Conservation (phyloP, 768 basidiomycete species). For the Russula virescens region DNA sequence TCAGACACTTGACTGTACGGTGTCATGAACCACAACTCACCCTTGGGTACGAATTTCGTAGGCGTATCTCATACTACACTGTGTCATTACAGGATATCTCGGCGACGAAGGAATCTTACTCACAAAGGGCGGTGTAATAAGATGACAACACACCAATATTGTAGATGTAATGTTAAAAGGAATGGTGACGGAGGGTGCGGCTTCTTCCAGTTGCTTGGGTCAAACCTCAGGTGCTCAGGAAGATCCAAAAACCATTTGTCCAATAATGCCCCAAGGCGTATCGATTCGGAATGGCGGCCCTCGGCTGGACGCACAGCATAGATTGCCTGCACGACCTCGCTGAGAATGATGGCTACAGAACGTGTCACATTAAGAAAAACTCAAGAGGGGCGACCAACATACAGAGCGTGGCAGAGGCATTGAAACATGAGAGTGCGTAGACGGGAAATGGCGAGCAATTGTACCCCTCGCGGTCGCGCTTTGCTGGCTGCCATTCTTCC, state of each 20-base stretch:
- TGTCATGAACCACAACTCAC: constrained; percentile 24
- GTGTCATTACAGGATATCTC: not conserved
- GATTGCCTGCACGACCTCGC: constrained; percentile 62
- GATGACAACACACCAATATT: constrained; percentile 77
- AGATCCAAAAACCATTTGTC: constrained; percentile 74
- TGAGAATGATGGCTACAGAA: constrained; percentile 55
- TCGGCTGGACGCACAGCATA: constrained; percentile 57
- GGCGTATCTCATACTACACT: constrained; percentile 31
- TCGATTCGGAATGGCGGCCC: constrained; percentile 53
- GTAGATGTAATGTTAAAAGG: constrained; percentile 73
- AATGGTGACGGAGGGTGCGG: constrained; percentile 50
- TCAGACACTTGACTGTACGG: not conserved
- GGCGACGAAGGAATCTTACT: constrained; percentile 29
- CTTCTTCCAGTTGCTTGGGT: constrained; percentile 38
- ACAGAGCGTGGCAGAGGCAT: constrained; percentile 69
- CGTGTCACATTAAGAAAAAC: constrained; percentile 12
- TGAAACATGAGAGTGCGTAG: constrained; percentile 67
- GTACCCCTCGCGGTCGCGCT: constrained; percentile 32
- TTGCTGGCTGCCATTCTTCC: constrained; percentile 47
- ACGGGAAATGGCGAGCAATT: constrained; percentile 35
- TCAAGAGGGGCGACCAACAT: constrained; percentile 29
- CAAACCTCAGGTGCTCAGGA: constrained; percentile 61
- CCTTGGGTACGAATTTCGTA: constrained; percentile 18
- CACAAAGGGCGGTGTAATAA: constrained; percentile 77
- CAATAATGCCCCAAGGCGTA: constrained; percentile 52